phyloP scores from a whole-genome alignment of 805 yeast species.

The Candida parachauliodes region DNA sequence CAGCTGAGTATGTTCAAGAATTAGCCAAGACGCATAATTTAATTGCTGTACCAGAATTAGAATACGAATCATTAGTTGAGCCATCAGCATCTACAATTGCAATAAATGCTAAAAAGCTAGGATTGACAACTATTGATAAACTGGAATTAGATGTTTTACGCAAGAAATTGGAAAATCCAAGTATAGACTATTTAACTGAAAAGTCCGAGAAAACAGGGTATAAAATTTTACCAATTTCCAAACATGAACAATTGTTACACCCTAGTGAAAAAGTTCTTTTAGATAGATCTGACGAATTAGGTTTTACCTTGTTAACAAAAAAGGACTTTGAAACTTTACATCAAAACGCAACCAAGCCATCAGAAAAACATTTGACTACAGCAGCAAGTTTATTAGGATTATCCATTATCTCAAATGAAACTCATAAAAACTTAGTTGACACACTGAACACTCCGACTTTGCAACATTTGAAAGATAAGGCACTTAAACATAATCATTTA shows the following conservation, averaged over 20 bases:
- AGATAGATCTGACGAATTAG: constrained; percentile 14
- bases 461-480: constrained; percentile 16
- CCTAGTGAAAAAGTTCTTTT: constrained; percentile 22
- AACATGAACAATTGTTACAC: constrained; percentile 11
- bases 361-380: constrained; percentile 8
- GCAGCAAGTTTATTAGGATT: constrained; percentile 19
- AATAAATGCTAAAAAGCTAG: constrained; percentile 4
- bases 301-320: constrained; percentile 4
- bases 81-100: constrained; percentile 2
- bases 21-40: constrained; percentile 13
- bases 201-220: constrained; percentile 13
- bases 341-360: constrained; percentile 29
- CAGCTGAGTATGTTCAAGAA: constrained; percentile 11
- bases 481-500: constrained; percentile 11
- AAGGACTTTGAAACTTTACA: constrained; percentile 13
- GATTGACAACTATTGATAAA: constrained; percentile 4
- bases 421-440: constrained; percentile 14
- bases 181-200: constrained; percentile 15
- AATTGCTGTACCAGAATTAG: constrained; percentile 13
- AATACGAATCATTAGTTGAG: constrained; percentile 11
- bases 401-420: constrained; percentile 11
- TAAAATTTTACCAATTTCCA: constrained; percentile 8
- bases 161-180: constrained; percentile 11
- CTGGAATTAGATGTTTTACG: constrained; percentile 13
- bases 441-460: constrained; percentile 22